Base-by-base conservation (phyloP, 768 basidiomycete genomes). In the Mycena kentingensis region DNA sequence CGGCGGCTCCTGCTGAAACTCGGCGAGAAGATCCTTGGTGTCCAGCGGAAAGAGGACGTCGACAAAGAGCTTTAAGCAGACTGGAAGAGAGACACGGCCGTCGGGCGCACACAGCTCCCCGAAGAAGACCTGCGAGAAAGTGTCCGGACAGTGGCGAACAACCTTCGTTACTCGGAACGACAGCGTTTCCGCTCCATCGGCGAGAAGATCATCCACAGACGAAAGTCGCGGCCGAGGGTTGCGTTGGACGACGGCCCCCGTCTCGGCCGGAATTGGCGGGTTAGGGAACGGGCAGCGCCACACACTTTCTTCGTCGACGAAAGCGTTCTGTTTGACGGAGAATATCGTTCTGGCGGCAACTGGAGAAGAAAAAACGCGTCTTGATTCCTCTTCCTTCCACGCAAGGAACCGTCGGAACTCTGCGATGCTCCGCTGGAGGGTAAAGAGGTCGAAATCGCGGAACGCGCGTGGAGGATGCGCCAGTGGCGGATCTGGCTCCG, bases 111-210 rank as follows among this genome's bases (percentile, higher is more conserved):
- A n/a, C 16, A 48, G 28, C 13, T 8, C 15, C 8, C 46, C 46
- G 32, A 48, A 48, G 46, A 48, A 48, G 8, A 48, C 46, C 32
- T 48, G 46, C 25, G 46, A 48, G n/a, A 11, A 48, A 11, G 15
- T 10, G 24, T 48, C 32, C 12, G 12, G 46, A 12, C 32, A 8
- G 32, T 16, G 11, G 25, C 46, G 46, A 15, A 48, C 46, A 16
- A 36, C 27, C 7, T n/a, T 19, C 18, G 46, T 48, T 10, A 48
- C 24, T 29, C 35, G 35, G 46, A 48, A 48, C 16, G 34, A 7
- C 28, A 39, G 13, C 13, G n/a, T n/a, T n/a, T 39, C 21, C 21
- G 10, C 10, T 10, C 18, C 8, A 22, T 39, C 21, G 8, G 10
- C 8, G 8, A 39, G 19, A n/a, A 39, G 13, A 10, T 39, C 10